Percentiles rank a stretch among this genome's conserved stretches.
Evolutionary conservation across 1,139 yeast species (phyloP).

Genomic region (Suhomyces kunorum): DNA sequence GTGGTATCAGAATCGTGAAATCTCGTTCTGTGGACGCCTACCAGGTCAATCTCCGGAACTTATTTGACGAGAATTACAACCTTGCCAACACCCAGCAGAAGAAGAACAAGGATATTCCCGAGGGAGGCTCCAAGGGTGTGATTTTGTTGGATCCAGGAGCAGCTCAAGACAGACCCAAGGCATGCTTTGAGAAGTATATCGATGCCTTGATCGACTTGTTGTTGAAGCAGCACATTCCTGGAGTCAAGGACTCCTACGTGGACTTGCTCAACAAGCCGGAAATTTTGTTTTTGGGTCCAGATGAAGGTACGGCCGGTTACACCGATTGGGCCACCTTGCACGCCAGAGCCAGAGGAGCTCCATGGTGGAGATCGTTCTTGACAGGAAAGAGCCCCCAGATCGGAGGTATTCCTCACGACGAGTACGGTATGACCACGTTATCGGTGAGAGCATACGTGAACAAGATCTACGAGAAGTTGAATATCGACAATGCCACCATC

Average conservation of each 20-base stretch:
- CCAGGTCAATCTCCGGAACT: slow-evolving; percentile 78
- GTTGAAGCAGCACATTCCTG: slow-evolving; percentile 70
- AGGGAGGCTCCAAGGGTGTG: slow-evolving; percentile 99
- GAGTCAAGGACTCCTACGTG: slow-evolving; percentile 81
- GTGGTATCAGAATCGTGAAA: slow-evolving; percentile 95
- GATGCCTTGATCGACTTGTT: slow-evolving; percentile 88
- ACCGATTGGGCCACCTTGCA: slow-evolving; percentile 99
- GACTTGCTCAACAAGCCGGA: slow-evolving; percentile 84
- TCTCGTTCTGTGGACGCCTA: slow-evolving; percentile 86
- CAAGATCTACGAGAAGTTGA: slow-evolving; percentile 79
- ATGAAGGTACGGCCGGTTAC: slow-evolving; percentile 94
- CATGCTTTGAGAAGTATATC: slow-evolving; percentile 89
- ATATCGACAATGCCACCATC: slow-evolving; percentile 56
- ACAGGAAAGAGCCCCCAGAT: slow-evolving; percentile 91
- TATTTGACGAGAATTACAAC: slow-evolving; percentile 95
- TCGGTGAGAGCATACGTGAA: slow-evolving; percentile 93
- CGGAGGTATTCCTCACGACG: slow-evolving; percentile 99
- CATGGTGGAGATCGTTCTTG: slow-evolving; percentile 99
- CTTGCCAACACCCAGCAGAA: slow-evolving; percentile 95
- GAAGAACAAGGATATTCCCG: slow-evolving; percentile 97
- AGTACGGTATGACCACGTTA: slow-evolving; percentile 95
- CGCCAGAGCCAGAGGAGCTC: slow-evolving; percentile 90
- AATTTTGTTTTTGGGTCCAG: slow-evolving; percentile 96
- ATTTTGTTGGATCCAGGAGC: slow-evolving; percentile 78
- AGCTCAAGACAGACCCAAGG: slow-evolving; percentile 80